Evolutionary conservation across 1,284 basidiomycete species (phyloP).

Genomic region (Tilletia horrida): DNA sequence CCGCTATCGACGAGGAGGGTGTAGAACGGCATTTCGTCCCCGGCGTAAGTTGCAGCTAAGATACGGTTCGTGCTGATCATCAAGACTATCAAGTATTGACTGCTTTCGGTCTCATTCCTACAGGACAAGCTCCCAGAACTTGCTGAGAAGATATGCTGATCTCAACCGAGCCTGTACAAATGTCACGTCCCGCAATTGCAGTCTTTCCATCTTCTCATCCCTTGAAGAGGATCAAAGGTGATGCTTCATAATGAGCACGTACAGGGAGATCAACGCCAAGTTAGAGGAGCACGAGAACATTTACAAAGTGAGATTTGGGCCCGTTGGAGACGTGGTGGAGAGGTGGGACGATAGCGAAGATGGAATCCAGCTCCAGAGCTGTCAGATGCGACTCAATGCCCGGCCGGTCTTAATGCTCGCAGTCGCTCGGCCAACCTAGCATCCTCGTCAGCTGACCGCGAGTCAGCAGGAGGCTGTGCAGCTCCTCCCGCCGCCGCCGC

Average conservation of each 20-base stretch:
- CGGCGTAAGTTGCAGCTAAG: conserved; percentile 64
- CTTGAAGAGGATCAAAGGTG: too few relatives aligned
- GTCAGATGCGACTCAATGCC: neutral
- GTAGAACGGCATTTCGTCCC: conserved; percentile 91
- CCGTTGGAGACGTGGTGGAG: neutral
- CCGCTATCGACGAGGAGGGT: conserved; percentile 85
- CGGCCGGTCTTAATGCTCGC: conserved; percentile 72
- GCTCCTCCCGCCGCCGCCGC: neutral
- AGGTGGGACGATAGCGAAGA: too few relatives aligned
- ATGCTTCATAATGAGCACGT: too few relatives aligned
- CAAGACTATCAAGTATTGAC: neutral
- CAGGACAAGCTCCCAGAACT: conserved; percentile 25
- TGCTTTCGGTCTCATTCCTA: conserved; percentile 5
- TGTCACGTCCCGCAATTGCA: neutral
- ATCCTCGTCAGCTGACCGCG: conserved; percentile 65
- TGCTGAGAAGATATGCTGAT: conserved; percentile 24
- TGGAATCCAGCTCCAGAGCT: too few relatives aligned
- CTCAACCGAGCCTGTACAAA: neutral
- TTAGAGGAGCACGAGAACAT: neutral
- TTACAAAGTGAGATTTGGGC: neutral
- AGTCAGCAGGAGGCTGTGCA: neutral
- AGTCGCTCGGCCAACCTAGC: conserved; percentile 73
- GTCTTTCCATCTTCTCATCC: too few relatives aligned
- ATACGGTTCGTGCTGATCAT: conserved; percentile 57
- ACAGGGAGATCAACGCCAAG: too few relatives aligned